Base-by-base conservation (phyloP, 306 rosid genomes). In the Luffa acutangula region DNA sequence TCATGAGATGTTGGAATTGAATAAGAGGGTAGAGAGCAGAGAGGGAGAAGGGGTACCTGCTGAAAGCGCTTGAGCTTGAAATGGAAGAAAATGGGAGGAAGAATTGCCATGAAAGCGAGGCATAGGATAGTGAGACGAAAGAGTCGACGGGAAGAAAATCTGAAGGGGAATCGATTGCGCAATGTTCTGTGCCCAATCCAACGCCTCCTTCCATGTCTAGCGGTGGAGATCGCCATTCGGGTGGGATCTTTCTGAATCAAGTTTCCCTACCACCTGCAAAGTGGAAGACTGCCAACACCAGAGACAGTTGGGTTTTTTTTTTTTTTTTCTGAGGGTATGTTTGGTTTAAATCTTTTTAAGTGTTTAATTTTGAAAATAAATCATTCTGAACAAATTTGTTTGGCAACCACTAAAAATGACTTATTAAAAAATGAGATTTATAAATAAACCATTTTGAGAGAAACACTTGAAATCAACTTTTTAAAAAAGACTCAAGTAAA, bases 71-170 rank as follows among this genome's bases (percentile, higher is more conserved):
- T 87, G 75, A 92, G 93, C 51, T 87, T 88, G 83, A 94, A 84
- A 69, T 90, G 91, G 89, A 94, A 90, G 90, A 88, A 86, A 54
- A 87, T 63, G 48, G 97, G 96, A 78, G 98, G 98, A 14, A 92
- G 59, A 78, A 88, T 52, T 69, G 96, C 92, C 13, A 90, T 17
- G 45, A 88, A 45, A 20, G 42, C 85, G 42, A 94, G 93, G 81
- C 73, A 49, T 11, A 80, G 34, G 64, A 92, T 81, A 42, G 91
- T 80, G 7, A 58, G 46, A 64, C 88, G 88, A 71, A 88, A 60
- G n/a, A 81, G n/a, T 20, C 78, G 86, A 15, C 80, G 84, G 4
- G 90, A 80, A 3, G 90, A 80, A 18, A 90, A 58, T 78, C 86
- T 79, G 25, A 71, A 25, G 37, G 65, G 72, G 15, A 46, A 76